phyloP scores from a whole-genome alignment of 768 basidiomycete species.

The Pulveroboletus ravenelii region DNA sequence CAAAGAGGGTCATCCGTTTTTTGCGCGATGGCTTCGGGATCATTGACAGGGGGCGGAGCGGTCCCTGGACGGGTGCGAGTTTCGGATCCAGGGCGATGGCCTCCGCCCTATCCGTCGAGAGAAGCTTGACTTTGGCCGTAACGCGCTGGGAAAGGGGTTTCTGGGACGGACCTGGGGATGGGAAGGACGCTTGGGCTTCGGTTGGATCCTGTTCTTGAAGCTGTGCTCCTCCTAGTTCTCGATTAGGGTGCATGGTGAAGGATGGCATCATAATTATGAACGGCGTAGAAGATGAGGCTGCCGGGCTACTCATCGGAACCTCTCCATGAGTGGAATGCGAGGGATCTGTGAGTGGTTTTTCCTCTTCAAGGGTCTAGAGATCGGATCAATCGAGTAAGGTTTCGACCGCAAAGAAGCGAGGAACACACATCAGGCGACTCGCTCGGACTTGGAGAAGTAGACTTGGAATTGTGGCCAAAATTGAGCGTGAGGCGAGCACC shows the following conservation, averaged over 20 bases:
- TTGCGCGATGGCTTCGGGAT: conserved; percentile 12
- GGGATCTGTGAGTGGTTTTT: conserved; percentile 14
- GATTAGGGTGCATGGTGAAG: conserved; percentile 8
- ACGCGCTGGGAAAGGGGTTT: conserved; percentile 9
- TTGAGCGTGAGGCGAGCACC: conserved; percentile 25
- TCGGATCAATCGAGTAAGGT: neutral
- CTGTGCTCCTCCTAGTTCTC: neutral
- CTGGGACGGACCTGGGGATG: neutral
- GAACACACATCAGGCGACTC: conserved; percentile 15
- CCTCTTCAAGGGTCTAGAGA: conserved; percentile 14
- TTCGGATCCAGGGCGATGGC: conserved; percentile 29
- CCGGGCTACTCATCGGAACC: conserved; percentile 4
- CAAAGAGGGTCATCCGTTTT: conserved; percentile 19
- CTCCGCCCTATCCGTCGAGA: conserved; percentile 24
- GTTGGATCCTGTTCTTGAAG: neutral
- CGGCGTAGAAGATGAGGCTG: conserved; percentile 14
- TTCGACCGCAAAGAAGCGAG: neutral
- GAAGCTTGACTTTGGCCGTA: conserved; percentile 13
- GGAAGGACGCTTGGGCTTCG: neutral
- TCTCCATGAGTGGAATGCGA: conserved; percentile 3
- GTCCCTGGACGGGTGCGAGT: conserved; percentile 30
- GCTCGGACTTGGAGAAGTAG: neutral
- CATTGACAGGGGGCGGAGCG: conserved; percentile 29
- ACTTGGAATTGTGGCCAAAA: conserved; percentile 6
- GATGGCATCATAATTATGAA: conserved; percentile 11